Percentiles rank a stretch among this genome's conserved stretches.
phyloP scores from a whole-genome alignment of 768 basidiomycete genomes.

The Aureoboletus auriporus region DNA sequence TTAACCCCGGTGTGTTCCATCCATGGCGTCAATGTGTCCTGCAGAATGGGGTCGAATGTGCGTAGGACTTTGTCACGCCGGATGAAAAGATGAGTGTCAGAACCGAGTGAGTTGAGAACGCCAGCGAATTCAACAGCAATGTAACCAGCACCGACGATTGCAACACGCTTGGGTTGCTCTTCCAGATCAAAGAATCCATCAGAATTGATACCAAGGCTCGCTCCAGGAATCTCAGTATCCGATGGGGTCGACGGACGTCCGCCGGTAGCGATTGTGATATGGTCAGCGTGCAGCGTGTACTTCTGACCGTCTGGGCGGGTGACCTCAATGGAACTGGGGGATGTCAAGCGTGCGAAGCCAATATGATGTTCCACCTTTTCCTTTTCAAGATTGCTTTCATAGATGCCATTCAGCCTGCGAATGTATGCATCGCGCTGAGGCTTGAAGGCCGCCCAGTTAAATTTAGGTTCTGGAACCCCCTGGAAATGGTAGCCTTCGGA shows the following conservation, averaged over 20 bases:
- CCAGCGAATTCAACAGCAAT: conserved; percentile 98
- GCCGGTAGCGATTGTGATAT: conserved; percentile 83
- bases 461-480: conserved; percentile 54
- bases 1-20: conserved; percentile 94
- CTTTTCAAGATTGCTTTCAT: conserved; percentile 82
- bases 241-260: conserved; percentile 78
- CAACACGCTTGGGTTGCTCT: conserved; percentile 89
- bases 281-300: conserved; percentile 72
- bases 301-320: conserved; percentile 60
- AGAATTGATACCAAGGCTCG: conserved; percentile 84
- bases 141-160: conserved; percentile 94
- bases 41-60: conserved; percentile 85
- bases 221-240: conserved; percentile 82
- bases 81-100: conserved; percentile 90
- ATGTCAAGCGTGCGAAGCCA: conserved; percentile 72
- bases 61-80: conserved; percentile 86
- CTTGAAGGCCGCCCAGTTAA: conserved; percentile 91
- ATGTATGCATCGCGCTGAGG: conserved; percentile 96
- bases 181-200: conserved; percentile 96
- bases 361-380: conserved; percentile 86
- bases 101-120: conserved; percentile 84
- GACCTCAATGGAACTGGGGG: conserved; percentile 69
- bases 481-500: conserved; percentile 68
- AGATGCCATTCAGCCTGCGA: conserved; percentile 81
- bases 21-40: conserved; percentile 82